Conservation (phyloP, 2,329 filamentous ascomycete genomes). For the Pseudocercospora cruenta region DNA sequence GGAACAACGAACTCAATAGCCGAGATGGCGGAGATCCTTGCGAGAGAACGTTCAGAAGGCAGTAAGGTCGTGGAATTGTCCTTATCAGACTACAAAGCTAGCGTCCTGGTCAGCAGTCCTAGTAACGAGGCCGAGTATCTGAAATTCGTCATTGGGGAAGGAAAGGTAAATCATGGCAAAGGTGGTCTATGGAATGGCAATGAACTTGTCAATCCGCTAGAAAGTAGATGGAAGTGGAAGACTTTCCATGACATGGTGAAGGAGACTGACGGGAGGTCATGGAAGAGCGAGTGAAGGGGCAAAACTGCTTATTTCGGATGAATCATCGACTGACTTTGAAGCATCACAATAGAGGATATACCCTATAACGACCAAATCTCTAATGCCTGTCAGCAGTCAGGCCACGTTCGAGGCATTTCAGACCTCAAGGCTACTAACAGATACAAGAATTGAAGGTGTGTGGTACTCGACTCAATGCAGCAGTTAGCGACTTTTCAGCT, state of each 20-base stretch:
- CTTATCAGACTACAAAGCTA: conserved; percentile 12
- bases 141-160: conserved; percentile 13
- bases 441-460: not conserved
- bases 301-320: not conserved
- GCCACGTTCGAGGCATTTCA: not conserved
- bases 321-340: not conserved
- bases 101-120: conserved; percentile 3
- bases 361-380: not conserved
- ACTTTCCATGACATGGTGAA: conserved; percentile 8
- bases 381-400: not conserved
- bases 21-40: conserved; percentile 7
- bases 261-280: conserved; percentile 2
- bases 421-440: not conserved
- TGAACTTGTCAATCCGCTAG: conserved; percentile 14
- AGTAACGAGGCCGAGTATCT: conserved; percentile 8
- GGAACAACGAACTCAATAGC: conserved; percentile 7
- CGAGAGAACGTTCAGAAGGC: not conserved
- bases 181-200: conserved; percentile 10
- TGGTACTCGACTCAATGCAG: not conserved
- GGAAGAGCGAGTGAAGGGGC: not conserved
- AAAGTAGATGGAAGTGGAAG: conserved; percentile 17
- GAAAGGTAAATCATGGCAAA: conserved; percentile 12
- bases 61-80: conserved; percentile 13
- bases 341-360: not conserved
- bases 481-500: not conserved